A percentile compares a stretch with the other conserved stretches of the same genome.
Evolutionary conservation across 2,329 filamentous ascomycete genomes (phyloP).

Genomic region (Fusarium tupiense): DNA sequence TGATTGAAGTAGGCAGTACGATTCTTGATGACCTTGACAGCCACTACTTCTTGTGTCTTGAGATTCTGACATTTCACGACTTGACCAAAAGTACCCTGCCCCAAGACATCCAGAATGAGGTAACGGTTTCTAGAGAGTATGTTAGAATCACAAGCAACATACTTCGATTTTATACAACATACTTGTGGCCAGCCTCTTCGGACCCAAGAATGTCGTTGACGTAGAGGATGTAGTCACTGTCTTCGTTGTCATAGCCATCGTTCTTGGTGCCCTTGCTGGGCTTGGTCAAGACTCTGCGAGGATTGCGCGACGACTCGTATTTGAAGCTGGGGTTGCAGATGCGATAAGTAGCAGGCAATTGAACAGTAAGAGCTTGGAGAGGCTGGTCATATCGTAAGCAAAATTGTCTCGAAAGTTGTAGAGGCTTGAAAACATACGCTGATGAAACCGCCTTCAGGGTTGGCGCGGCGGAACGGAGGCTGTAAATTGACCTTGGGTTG

Average conservation of each 20-base stretch:
- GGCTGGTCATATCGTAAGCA: conserved; percentile 65
- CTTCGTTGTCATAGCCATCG: conserved; percentile 98
- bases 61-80: conserved; percentile 99
- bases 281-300: conserved; percentile 93
- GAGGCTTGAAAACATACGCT: conserved; percentile 70
- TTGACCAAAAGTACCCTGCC: conserved; percentile 97
- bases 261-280: conserved; percentile 99
- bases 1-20: conserved; percentile 99
- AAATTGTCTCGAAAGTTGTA: neutral
- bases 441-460: conserved; percentile 97
- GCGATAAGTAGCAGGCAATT: conserved; percentile 93
- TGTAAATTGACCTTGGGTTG: conserved; percentile 86
- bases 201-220: conserved; percentile 98
- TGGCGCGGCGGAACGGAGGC: conserved; percentile 89
- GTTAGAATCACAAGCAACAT: conserved; percentile 13
- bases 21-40: conserved; percentile 99
- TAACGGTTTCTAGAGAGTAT: conserved; percentile 80
- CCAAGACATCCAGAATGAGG: conserved; percentile 94
- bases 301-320: conserved; percentile 97
- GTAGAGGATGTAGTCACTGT: conserved; percentile 98
- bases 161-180: conserved; percentile 45
- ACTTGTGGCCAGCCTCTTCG: conserved; percentile 98
- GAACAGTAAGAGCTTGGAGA: conserved; percentile 91
- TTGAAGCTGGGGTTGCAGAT: conserved; percentile 99
- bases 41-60: conserved; percentile 97